phyloP scores from a whole-genome alignment of 202 grass and related monocot genomes.

The Eragrostis tef region DNA sequence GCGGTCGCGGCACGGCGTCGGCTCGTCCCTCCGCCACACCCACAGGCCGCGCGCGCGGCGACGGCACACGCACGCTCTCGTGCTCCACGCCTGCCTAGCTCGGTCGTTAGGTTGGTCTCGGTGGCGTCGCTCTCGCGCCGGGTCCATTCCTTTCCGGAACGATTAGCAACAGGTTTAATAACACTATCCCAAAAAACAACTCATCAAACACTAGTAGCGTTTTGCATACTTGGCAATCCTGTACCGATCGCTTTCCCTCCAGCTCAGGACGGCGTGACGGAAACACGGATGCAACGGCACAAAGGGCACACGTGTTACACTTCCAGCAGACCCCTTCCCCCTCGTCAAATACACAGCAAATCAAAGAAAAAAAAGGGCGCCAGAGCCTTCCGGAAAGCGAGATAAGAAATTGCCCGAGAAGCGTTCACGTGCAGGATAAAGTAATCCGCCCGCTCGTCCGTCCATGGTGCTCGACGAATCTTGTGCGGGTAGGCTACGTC shows the following conservation, averaged over 20 bases:
- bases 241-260: constrained; percentile 1
- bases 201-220: too few species aligned
- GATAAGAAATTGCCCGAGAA: not conserved
- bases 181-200: too few species aligned
- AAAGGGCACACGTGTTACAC: not conserved
- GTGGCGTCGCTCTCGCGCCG: not conserved
- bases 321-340: not conserved
- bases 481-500: constrained; percentile 33
- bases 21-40: not conserved
- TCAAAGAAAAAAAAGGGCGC: not conserved
- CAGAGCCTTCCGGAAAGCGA: not conserved
- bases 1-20: constrained; percentile 19
- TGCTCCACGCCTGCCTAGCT: not conserved
- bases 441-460: not conserved
- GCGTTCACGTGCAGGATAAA: constrained; percentile 16
- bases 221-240: not conserved
- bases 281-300: too few species aligned
- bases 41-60: not conserved
- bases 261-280: not conserved
- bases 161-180: not conserved
- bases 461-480: constrained; percentile 21
- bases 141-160: not conserved
- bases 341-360: not conserved
- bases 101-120: not conserved
- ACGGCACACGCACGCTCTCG: not conserved